Base-by-base conservation (phyloP, 441 rosid genomes). In the Pelargonium fulgidum region DNA sequence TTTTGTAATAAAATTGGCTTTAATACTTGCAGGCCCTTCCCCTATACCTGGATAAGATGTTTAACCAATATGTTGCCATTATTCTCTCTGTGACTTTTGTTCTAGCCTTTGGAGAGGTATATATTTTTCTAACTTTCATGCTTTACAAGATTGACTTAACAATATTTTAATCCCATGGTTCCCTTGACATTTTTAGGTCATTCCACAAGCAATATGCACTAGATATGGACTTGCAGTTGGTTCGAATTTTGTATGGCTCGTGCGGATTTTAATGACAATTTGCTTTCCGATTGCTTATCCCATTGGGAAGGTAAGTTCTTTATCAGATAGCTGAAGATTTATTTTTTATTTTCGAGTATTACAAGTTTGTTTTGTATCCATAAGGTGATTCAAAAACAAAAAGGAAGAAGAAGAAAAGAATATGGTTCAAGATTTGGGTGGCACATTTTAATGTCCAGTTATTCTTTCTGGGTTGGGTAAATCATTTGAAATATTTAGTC, bases 31-130 rank as follows among this genome's bases (percentile, higher is more conserved):
- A 86, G 93, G 93, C 93, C 13, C 89, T 88, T 79, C 93, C 93
- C 3, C 78, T 88, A 77, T 82, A 84, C 45, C 79, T 88, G 61
- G 90, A 86, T 74, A 88, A 84, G 73, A 83, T 84, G 63, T 88
- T 88, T 47, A 86, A 88, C 41, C 90, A 86, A 26, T 86, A 83
- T 75, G 85, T 88, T 17, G 90, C 93, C 47, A 86, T 88, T 70
- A 59, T 88, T 68, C 87, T 88, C 47, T 86, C 93, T 39, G 90
- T 87, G 42, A 85, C 92, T 61, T 85, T 85, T 66, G 90, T 87
- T 78, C 83, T 87, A 44, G 85, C 86, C 67, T 86, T 86, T 68
- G 90, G 90, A 54, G 93, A 88, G 90, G 93, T 87, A 72, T 52
- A 3, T 56, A 16, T 39, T 66, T 73, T 50, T 11, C 41, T 12